Evolutionary conservation across 2,329 filamentous ascomycete genomes (phyloP), one percentile per base, ranked within the genome.

Genomic region (Aspergillus pseudotamarii): DNA sequence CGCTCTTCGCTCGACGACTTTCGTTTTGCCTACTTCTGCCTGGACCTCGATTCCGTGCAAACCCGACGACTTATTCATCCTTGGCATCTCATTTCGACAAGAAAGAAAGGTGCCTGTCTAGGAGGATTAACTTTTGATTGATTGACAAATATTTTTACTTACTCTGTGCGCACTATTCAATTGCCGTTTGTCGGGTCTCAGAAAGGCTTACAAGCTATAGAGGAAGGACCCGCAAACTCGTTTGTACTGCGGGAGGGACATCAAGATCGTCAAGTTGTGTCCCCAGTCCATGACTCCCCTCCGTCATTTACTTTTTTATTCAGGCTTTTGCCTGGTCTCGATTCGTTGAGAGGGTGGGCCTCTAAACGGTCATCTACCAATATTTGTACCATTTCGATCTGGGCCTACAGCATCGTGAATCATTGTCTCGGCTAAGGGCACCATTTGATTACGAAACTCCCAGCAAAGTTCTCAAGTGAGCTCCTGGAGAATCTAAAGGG

Each of bases 391-490:
- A 43, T n/a, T 58, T 38, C 46, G 57, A 51, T 60, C 63, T 62
- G 63, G 65, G 64, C 63, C 57, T 57, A 67, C 57, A 61, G 38
- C 60, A 63, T 62, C 67, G 67, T 70, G 68, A 68, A 68, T 64
- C 66, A 59, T 62, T 72, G 70, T 72, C 69, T 72, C 70, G 69
- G 70, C 66, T 72, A 66, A 71, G 59, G 50, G 57, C 64, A 67
- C 66, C 65, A 62, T 43, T 55, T 62, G 48, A 60, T 65, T 62
- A 54, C 63, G 59, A 36, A 66, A 51, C 64, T 62, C 38, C 14
- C 46, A 51, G 8, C 9, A 50, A 56, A 63, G 63, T 54, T 63
- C 61, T 64, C 57, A 58, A 59, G 54, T 46, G 64, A 48, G 45
- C 54, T 59, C 56, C 58, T 60, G 43, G 46, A 38, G 28, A 53